phyloP scores from a whole-genome alignment of 768 basidiomycete species.

The Baorangia bicolor region DNA sequence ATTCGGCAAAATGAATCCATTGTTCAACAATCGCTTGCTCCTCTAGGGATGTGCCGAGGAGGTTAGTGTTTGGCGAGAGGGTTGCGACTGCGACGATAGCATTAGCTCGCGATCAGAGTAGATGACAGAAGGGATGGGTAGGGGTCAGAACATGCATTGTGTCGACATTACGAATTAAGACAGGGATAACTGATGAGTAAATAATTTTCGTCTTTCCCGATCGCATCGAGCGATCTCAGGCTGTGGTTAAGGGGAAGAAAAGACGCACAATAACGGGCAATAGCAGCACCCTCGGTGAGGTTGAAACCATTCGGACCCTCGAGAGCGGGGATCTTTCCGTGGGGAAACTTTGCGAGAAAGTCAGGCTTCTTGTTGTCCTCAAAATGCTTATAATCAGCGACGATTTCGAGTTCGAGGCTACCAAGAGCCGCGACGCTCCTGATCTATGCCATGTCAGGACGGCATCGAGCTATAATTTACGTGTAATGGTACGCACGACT shows the following conservation, averaged over 20 bases:
- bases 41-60: slow-evolving; percentile 65
- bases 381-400: slow-evolving; percentile 54
- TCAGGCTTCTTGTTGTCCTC: slow-evolving; percentile 71
- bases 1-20: slow-evolving; percentile 77
- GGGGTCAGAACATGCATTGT: slow-evolving; percentile 20
- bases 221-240: slow-evolving; percentile 14
- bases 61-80: slow-evolving; percentile 72
- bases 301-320: slow-evolving; percentile 76
- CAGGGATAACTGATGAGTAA: slow-evolving; percentile 67
- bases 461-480: background rate
- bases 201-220: slow-evolving; percentile 25
- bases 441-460: slow-evolving; percentile 36
- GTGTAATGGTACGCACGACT: slow-evolving; percentile 38
- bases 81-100: slow-evolving; percentile 56
- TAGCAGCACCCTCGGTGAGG: slow-evolving; percentile 74
- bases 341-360: slow-evolving; percentile 72
- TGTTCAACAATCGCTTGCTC: slow-evolving; percentile 80
- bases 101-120: slow-evolving; percentile 17
- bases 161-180: slow-evolving; percentile 63
- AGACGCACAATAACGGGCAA: slow-evolving; percentile 86
- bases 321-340: slow-evolving; percentile 82
- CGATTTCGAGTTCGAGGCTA: slow-evolving; percentile 55
- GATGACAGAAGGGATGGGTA: background rate
- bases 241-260: slow-evolving; percentile 1
- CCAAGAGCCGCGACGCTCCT: slow-evolving; percentile 58